phyloP scores from a whole-genome alignment of 148 eudicot species.

The Agrostemma githago region DNA sequence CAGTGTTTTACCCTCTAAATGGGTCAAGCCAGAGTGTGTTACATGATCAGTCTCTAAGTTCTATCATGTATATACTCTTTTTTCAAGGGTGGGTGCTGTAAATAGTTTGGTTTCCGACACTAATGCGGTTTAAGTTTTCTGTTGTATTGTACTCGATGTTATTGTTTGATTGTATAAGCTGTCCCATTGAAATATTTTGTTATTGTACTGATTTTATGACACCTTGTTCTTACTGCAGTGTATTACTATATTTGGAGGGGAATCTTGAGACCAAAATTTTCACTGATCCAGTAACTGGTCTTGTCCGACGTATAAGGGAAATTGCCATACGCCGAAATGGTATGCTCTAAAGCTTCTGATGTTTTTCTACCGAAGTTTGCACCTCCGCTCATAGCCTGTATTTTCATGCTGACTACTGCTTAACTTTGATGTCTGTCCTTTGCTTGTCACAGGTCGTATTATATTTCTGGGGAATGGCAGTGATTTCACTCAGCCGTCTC shows the following conservation, averaged over 20 bases:
- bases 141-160: neutral
- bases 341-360: constrained; percentile 8
- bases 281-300: constrained; percentile 69
- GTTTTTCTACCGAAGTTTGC: neutral
- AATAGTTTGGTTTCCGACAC: neutral
- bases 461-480: constrained; percentile 49
- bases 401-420: neutral
- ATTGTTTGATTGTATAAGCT: constrained; percentile 3
- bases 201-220: neutral
- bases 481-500: constrained; percentile 30
- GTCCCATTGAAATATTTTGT: neutral
- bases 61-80: neutral
- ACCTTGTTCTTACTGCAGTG: constrained; percentile 34
- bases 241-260: constrained; percentile 77
- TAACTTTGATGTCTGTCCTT: neutral
- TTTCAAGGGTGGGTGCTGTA: neutral
- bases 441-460: constrained; percentile 38
- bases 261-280: constrained; percentile 78
- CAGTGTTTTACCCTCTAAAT: neutral
- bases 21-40: neutral
- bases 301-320: constrained; percentile 81
- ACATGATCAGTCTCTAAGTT: neutral
- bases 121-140: neutral
- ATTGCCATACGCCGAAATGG: constrained; percentile 72
- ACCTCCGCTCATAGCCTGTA: neutral